Conservation (phyloP, 2,329 filamentous ascomycete species). For the Fusarium longipes region DNA sequence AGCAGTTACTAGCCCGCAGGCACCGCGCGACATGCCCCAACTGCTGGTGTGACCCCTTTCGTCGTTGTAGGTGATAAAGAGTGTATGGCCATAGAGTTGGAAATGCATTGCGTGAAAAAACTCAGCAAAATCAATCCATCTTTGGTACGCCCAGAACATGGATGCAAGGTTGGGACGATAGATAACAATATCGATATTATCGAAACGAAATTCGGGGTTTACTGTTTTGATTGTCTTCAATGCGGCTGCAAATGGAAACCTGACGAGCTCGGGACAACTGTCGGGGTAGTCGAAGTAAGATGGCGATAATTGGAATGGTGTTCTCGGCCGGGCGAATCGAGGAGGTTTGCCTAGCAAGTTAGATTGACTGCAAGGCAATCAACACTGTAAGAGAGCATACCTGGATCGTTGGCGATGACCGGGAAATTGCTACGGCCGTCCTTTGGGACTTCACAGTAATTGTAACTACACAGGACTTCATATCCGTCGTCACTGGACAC, state of each 20-base stretch:
- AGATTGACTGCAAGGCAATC: neutral
- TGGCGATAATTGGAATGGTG: neutral
- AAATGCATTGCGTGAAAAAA: fast-evolving
- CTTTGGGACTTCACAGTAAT: neutral
- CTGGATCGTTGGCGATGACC: neutral
- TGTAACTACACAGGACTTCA: neutral
- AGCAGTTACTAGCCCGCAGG: neutral
- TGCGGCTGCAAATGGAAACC: no score
- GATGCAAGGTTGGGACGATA: neutral
- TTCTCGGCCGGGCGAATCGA: neutral
- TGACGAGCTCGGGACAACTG: no score
- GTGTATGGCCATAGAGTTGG: neutral
- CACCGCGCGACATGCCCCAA: neutral
- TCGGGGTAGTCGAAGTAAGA: no score
- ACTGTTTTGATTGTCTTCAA: neutral
- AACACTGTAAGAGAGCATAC: neutral
- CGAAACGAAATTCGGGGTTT: neutral
- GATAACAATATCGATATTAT: neutral
- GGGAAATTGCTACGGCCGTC: neutral
- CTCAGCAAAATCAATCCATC: no score
- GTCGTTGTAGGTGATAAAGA: neutral
- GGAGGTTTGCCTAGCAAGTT: neutral
- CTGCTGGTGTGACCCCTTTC: fast-evolving
- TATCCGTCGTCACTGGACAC: neutral
- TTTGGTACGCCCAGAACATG: no score